phyloP scores from a whole-genome alignment of 305 asterid species.

The Fraxinus velutina region DNA sequence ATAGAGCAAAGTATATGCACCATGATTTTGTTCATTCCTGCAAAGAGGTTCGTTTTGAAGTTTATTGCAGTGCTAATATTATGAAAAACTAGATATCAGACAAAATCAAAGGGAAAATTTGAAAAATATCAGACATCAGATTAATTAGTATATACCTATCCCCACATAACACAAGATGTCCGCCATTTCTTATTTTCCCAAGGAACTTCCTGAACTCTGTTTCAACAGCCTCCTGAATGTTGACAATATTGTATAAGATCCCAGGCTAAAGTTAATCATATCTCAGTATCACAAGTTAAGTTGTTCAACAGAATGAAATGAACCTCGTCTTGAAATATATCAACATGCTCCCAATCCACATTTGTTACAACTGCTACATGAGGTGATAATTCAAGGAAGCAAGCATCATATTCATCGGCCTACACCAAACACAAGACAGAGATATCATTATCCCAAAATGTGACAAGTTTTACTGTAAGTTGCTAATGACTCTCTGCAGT shows the following conservation, averaged over 20 bases:
- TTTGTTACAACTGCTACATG: conserved; percentile 36
- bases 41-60: conserved; percentile 11
- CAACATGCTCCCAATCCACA: conserved; percentile 44
- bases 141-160: conserved; percentile 27
- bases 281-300: background rate
- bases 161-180: conserved; percentile 36
- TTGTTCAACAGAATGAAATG: conserved; percentile 2
- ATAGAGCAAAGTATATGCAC: conserved; percentile 32
- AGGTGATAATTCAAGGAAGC: conserved; percentile 39
- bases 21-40: conserved; percentile 22
- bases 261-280: background rate
- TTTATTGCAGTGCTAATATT: background rate
- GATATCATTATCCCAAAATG: background rate
- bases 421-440: conserved; percentile 12
- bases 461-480: background rate
- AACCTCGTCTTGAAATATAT: conserved; percentile 33
- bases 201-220: conserved; percentile 33
- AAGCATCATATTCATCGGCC: conserved; percentile 48
- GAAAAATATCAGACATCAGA: background rate
- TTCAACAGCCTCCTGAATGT: conserved; percentile 32
- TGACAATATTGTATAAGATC: conserved; percentile 6
- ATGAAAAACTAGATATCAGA: background rate
- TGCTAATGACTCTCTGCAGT: background rate
- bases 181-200: conserved; percentile 27
- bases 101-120: background rate